These are phyloP conservation scores for Metrosideros polymorpha DNA, from an alignment of 441 rosid genomes.

Conservation along the genomic window DNA sequence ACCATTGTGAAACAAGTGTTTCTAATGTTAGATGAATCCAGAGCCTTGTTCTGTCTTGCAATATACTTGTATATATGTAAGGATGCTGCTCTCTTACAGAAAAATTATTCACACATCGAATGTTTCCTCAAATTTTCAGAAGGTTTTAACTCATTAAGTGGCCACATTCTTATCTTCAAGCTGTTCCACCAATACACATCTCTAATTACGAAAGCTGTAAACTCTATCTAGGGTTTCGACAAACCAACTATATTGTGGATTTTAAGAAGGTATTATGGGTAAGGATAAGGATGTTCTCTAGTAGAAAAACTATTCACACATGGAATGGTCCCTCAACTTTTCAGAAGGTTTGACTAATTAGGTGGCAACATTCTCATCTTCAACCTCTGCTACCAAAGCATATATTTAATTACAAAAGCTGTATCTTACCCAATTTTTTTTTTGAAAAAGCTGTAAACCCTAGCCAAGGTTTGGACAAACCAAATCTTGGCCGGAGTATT, in stretches of 20 bases:
- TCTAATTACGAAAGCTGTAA: too few species aligned
- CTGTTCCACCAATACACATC: too few species aligned
- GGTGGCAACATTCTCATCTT: neutral
- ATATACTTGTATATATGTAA: neutral
- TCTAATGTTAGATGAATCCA: neutral
- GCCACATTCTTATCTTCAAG: too few species aligned
- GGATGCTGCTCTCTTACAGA: neutral
- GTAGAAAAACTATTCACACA: neutral
- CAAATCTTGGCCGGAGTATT: neutral
- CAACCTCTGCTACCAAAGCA: neutral
- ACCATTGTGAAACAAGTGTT: neutral
- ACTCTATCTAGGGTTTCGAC: neutral
- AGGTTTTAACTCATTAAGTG: too few species aligned
- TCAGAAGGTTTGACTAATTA: neutral
- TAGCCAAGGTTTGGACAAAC: neutral
- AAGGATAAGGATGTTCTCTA: neutral
- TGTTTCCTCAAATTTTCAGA: too few species aligned
- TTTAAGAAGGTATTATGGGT: neutral
- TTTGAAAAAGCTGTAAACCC: neutral
- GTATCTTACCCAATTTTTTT: too few species aligned
- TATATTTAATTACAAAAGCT: too few species aligned
- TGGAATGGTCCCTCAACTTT: neutral
- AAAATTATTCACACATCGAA: too few species aligned
- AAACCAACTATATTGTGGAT: neutral
- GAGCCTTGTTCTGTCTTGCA: neutral